Conservation (phyloP, 192 early-diverging fungal genomes). For the Powellomyces hirtus region DNA sequence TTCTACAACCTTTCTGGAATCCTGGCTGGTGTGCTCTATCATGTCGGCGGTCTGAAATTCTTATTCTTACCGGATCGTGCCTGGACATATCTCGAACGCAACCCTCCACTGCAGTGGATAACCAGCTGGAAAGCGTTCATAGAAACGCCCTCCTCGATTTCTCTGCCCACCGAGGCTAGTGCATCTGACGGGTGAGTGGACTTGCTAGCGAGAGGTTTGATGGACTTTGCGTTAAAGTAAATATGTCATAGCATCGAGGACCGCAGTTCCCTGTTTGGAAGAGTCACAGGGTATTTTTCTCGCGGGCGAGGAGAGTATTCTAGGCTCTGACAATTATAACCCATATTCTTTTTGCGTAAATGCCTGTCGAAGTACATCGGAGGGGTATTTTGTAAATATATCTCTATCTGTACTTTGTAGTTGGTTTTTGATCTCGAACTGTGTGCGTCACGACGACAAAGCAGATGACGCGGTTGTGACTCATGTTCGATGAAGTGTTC, state of each 20-base stretch:
- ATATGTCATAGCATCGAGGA: background rate
- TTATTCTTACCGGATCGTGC: conserved; percentile 4
- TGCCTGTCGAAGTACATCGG: too few species aligned
- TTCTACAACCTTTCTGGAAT: conserved; percentile 24
- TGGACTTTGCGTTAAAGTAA: background rate
- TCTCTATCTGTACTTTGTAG: too few species aligned
- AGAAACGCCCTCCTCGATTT: background rate
- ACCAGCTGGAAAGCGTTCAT: background rate
- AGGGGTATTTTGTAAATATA: too few species aligned
- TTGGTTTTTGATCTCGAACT: too few species aligned
- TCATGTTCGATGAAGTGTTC: too few species aligned
- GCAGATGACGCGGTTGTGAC: too few species aligned
- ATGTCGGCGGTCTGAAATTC: conserved; percentile 19
- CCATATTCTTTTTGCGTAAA: too few species aligned
- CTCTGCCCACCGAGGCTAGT: background rate
- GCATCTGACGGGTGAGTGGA: background rate
- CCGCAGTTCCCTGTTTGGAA: background rate
- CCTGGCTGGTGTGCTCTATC: conserved; percentile 17
- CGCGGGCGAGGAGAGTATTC: background rate
- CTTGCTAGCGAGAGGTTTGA: background rate
- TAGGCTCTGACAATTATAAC: background rate
- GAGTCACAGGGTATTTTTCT: background rate
- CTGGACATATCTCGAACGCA: background rate
- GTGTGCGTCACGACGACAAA: too few species aligned
- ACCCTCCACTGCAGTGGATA: background rate